phyloP scores from a whole-genome alignment of 2,329 filamentous ascomycete genomes.

The Epicoccum nigrum region DNA sequence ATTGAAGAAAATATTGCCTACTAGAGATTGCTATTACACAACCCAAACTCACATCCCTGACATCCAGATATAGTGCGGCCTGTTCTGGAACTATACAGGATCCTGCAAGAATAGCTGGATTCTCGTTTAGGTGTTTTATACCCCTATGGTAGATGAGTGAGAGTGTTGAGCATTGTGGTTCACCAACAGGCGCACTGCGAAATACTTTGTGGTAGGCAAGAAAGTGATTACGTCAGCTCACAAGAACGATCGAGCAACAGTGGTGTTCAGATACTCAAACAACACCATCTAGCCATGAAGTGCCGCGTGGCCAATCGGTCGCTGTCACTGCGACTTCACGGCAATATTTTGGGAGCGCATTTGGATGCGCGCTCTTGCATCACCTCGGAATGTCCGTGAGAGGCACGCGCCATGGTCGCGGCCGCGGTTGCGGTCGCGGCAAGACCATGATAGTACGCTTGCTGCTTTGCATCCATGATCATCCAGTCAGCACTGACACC shows the following conservation, averaged over 20 bases:
- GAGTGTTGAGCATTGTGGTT: too few species aligned
- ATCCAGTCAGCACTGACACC: not conserved
- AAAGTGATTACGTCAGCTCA: slow-evolving; percentile 11
- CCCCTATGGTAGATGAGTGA: too few species aligned
- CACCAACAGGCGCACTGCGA: too few species aligned
- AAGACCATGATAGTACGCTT: slow-evolving; percentile 23
- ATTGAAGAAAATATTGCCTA: not conserved
- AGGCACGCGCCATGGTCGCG: slow-evolving; percentile 23
- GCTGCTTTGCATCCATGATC: not conserved
- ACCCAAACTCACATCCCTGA: not conserved
- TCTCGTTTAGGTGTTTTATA: too few species aligned
- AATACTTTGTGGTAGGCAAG: not conserved
- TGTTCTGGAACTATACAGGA: not conserved
- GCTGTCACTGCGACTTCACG: slow-evolving; percentile 1
- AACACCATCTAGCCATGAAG: slow-evolving; percentile 17
- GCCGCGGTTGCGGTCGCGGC: slow-evolving; percentile 25
- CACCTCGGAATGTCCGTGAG: slow-evolving; percentile 31
- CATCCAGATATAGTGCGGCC: not conserved
- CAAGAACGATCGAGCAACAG: not conserved
- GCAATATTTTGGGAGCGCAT: not conserved
- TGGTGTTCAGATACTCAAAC: not conserved
- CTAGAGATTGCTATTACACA: slow-evolving; percentile 9
- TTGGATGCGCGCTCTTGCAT: not conserved
- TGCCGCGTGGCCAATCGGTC: slow-evolving; percentile 11
- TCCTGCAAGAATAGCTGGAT: too few species aligned